Conservation (phyloP, 192 early-diverging fungal genomes). For the Mortierella alpina region DNA sequence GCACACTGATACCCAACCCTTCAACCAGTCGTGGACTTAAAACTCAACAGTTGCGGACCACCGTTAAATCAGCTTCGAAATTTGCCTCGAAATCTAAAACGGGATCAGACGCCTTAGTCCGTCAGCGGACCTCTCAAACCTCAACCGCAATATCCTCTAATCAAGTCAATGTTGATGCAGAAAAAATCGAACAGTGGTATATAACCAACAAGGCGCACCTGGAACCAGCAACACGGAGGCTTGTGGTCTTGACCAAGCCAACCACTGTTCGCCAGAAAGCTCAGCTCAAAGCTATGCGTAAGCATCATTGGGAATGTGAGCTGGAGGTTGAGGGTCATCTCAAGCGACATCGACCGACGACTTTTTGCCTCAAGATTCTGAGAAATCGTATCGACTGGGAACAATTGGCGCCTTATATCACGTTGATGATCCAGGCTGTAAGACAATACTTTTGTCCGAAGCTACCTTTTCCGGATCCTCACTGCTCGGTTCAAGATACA, state of each 20-base stretch:
- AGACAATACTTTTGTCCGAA: background rate
- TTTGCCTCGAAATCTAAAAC: background rate
- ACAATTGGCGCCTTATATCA: slow-evolving; percentile 23
- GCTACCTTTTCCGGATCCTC: background rate
- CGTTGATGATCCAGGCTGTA: slow-evolving; percentile 51
- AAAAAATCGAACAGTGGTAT: slow-evolving; percentile 47
- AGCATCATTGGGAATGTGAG: slow-evolving; percentile 44
- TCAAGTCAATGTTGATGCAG: background rate
- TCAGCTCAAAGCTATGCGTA: slow-evolving; percentile 43
- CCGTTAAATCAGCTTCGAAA: slow-evolving; percentile 11
- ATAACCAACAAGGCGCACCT: slow-evolving; percentile 37
- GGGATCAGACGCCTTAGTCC: background rate
- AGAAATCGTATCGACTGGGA: slow-evolving; percentile 33
- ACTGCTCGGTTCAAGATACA: too few relatives aligned
- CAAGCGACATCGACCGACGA: slow-evolving; percentile 6
- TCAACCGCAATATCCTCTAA: slow-evolving; percentile 1
- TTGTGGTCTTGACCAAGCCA: slow-evolving; percentile 28
- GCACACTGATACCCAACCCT: too few relatives aligned
- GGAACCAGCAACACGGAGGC: slow-evolving; percentile 13
- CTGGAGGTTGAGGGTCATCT: slow-evolving; percentile 17
- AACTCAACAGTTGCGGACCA: background rate
- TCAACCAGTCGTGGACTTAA: too few relatives aligned
- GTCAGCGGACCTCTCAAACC: background rate
- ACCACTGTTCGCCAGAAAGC: slow-evolving; percentile 25
- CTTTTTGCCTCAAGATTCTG: slow-evolving; percentile 31